phyloP scores from a whole-genome alignment of 306 rosid genomes.

The Fagus sylvatica region DNA sequence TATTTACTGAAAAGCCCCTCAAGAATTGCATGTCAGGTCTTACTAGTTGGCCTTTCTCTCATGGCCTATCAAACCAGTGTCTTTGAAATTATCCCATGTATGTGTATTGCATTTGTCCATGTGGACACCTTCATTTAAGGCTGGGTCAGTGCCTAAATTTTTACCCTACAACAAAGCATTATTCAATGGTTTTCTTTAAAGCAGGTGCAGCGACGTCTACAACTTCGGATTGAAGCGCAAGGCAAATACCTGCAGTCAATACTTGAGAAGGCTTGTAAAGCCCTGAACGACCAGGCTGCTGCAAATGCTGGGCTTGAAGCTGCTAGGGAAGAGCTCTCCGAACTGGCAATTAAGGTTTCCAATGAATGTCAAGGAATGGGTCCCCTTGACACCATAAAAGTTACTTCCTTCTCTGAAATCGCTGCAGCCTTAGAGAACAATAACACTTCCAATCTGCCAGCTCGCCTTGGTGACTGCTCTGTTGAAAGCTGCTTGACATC shows the following conservation, averaged over 20 bases:
- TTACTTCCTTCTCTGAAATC: constrained; percentile 39
- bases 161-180: not conserved
- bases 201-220: constrained; percentile 63
- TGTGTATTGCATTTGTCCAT: not conserved
- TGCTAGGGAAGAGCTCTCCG: constrained; percentile 56
- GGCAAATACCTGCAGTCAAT: constrained; percentile 57
- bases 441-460: constrained; percentile 21
- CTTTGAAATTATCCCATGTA: not conserved
- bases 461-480: constrained; percentile 45
- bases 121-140: not conserved
- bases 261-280: constrained; percentile 61
- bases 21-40: not conserved
- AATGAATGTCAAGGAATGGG: constrained; percentile 37
- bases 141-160: not conserved
- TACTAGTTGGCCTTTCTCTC: not conserved
- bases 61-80: not conserved
- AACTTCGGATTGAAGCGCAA: constrained; percentile 64
- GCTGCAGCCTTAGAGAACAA: constrained; percentile 39
- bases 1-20: not conserved
- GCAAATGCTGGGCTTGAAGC: constrained; percentile 45
- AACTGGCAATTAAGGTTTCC: constrained; percentile 47
- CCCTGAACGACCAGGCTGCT: constrained; percentile 46
- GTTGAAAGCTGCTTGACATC: constrained; percentile 49
- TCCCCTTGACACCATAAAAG: constrained; percentile 31
- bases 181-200: constrained; percentile 6